Conservation (phyloP, 257 asterid genomes). For the Plantago ovata region DNA sequence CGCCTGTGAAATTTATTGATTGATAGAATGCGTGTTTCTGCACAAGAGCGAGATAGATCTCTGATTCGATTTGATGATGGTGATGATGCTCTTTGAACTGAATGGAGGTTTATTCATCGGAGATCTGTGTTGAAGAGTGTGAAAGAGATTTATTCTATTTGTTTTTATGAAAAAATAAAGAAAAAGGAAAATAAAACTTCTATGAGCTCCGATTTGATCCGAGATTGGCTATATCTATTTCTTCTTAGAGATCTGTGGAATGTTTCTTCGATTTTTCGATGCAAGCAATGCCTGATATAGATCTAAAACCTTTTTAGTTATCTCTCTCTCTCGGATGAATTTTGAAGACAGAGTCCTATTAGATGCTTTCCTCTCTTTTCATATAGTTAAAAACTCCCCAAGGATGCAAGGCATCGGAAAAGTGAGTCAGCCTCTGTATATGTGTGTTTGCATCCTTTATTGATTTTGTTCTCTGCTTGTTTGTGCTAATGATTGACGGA, state of each 20-base stretch:
- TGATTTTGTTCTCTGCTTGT: slow-evolving; percentile 22
- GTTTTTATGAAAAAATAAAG: neutral
- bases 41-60: too few relatives aligned
- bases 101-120: neutral
- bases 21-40: neutral
- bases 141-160: neutral
- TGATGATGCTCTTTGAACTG: neutral
- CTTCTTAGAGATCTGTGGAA: neutral
- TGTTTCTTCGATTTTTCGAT: slow-evolving; percentile 16
- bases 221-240: slow-evolving; percentile 11
- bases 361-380: slow-evolving; percentile 12
- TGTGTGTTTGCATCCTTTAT: neutral
- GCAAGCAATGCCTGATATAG: slow-evolving; percentile 10
- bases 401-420: slow-evolving; percentile 2
- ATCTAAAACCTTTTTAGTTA: slow-evolving; percentile 16
- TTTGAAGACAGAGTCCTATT: slow-evolving; percentile 19
- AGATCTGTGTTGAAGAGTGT: too few relatives aligned
- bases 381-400: neutral
- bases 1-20: slow-evolving; percentile 6
- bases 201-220: too few relatives aligned
- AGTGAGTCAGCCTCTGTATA: too few relatives aligned
- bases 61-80: neutral
- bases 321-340: slow-evolving; percentile 22
- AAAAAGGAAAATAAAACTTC: neutral
- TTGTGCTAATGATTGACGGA: slow-evolving; percentile 19